Percentiles rank a stretch among this genome's conserved stretches.
These are phyloP conservation scores for Colletotrichum gigasporum DNA, from an alignment of 2,329 filamentous ascomycete species.

Conservation along the genomic window DNA sequence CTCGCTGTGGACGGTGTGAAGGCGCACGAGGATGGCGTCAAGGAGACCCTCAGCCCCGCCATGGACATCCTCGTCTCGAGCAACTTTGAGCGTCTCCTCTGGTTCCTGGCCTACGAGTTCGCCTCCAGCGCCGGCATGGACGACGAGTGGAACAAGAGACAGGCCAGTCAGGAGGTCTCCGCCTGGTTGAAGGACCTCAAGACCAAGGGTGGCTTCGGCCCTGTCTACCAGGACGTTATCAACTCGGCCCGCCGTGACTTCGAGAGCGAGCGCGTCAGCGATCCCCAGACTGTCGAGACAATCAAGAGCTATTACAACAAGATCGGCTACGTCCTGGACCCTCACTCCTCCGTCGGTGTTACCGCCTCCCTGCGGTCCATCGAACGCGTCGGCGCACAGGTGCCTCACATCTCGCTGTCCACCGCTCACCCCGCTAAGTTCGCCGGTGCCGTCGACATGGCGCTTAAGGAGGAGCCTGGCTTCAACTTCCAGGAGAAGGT, in stretches of 20 bases:
- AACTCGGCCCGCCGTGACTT: conserved; percentile 78
- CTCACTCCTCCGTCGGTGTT: conserved; percentile 90
- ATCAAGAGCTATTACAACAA: conserved; percentile 66
- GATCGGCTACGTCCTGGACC: conserved; percentile 85
- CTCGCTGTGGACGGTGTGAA: conserved; percentile 70
- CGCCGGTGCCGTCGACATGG: conserved; percentile 81
- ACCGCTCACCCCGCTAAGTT: conserved; percentile 99
- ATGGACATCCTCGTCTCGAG: conserved; percentile 98
- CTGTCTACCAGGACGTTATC: conserved; percentile 79
- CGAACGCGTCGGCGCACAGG: conserved; percentile 56
- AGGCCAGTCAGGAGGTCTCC: conserved; percentile 79
- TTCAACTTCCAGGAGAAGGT: conserved; percentile 82
- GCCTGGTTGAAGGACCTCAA: conserved; percentile 85
- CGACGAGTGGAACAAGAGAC: conserved; percentile 72
- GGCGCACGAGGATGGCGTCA: conserved; percentile 78
- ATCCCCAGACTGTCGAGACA: conserved; percentile 73
- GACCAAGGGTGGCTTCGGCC: conserved; percentile 79
- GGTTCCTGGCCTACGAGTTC: conserved; percentile 87
- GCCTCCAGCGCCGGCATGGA: conserved; percentile 68
- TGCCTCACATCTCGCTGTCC: conserved; percentile 84
- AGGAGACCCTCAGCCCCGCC: conserved; percentile 91
- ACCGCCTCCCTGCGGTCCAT: conserved; percentile 78
- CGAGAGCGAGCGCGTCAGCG: conserved; percentile 78
- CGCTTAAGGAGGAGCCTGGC: conserved; percentile 74
- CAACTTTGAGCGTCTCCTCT: conserved; percentile 95